Percentiles rank a stretch among this genome's conserved stretches.
phyloP scores from a whole-genome alignment of 257 asterid species.

The Oldenlandia corymbosa region DNA sequence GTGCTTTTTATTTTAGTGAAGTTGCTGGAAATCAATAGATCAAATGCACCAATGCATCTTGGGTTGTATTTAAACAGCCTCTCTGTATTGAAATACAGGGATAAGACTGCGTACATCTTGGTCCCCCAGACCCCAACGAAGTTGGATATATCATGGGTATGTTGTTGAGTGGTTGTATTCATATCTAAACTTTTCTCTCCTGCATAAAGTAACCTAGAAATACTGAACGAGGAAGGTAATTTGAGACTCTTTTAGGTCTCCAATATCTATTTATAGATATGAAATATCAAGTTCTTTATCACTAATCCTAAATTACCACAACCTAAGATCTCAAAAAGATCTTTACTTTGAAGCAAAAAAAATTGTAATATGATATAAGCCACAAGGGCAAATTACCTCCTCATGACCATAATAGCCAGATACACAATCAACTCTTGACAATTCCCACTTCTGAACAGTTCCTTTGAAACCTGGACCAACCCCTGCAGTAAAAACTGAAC shows the following conservation, averaged over 20 bases:
- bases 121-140: too few species aligned
- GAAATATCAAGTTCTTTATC: background rate
- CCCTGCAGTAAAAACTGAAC: slow-evolving; percentile 88
- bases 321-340: background rate
- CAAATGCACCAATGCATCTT: too few species aligned
- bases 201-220: background rate
- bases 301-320: background rate
- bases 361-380: background rate
- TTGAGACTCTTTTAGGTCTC: background rate
- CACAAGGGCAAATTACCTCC: slow-evolving; percentile 55
- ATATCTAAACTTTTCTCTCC: too few species aligned
- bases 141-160: too few species aligned
- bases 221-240: background rate
- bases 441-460: slow-evolving; percentile 85
- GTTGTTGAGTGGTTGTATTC: too few species aligned
- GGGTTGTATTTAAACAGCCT: too few species aligned
- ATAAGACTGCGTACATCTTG: too few species aligned
- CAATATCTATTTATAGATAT: background rate
- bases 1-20: too few species aligned
- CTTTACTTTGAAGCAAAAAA: background rate
- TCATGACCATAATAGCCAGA: slow-evolving; percentile 91
- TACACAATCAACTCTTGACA: slow-evolving; percentile 64
- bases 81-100: too few species aligned
- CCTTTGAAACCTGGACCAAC: slow-evolving; percentile 95
- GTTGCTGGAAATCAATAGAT: too few species aligned